Conservation (phyloP, 805 yeast genomes). For the Zygotorulaspora danielsina region DNA sequence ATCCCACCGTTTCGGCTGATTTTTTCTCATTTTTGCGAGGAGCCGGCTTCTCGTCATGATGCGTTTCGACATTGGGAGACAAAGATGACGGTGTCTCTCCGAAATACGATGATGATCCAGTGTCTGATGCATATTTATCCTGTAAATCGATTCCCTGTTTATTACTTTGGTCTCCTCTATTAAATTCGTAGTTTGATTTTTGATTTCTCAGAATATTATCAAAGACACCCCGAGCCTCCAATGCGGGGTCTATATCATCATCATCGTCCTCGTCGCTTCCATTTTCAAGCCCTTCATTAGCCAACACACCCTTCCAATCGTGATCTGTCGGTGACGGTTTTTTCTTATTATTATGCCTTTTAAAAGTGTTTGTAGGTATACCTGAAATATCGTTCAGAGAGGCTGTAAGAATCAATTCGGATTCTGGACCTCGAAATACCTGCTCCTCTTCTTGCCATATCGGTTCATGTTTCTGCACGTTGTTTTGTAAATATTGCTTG, state of each 20-base stretch:
- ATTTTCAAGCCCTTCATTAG: background rate
- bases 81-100: constrained; percentile 17
- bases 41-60: constrained; percentile 7
- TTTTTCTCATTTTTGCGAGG: background rate
- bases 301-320: constrained; percentile 2
- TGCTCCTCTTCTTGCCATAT: background rate
- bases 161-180: background rate
- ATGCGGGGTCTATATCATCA: constrained; percentile 29
- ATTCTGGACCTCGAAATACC: constrained; percentile 11
- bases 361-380: constrained; percentile 30
- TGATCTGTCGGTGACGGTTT: constrained; percentile 1
- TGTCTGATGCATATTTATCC: constrained; percentile 9
- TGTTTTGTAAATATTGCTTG: constrained; percentile 20
- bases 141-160: background rate
- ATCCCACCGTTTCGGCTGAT: constrained; percentile 12
- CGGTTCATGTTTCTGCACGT: background rate
- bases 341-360: constrained; percentile 16
- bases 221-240: constrained; percentile 30
- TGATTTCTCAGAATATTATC: constrained; percentile 27
- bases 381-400: constrained; percentile 29
- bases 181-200: constrained; percentile 18
- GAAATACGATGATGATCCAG: constrained; percentile 11
- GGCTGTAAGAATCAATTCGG: constrained; percentile 26
- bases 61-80: constrained; percentile 9
- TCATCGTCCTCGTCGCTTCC: constrained; percentile 12